Base-by-base conservation (phyloP, 352 stramenopile genomes). In the Phytophthora tentaculata region DNA sequence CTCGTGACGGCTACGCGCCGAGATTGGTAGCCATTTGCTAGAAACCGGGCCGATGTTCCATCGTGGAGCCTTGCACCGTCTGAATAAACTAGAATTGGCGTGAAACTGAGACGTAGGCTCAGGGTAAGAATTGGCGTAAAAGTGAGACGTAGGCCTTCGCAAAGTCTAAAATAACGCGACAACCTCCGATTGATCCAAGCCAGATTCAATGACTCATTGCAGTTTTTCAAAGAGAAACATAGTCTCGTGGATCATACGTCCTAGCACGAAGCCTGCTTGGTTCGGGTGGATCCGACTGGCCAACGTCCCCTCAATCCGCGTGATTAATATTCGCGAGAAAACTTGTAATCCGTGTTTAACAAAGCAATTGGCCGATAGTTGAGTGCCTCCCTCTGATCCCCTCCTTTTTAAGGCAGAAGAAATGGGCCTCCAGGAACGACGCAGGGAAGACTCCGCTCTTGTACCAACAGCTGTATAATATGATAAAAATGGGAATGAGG, bases 91-190 rank as follows among this genome's bases (percentile, higher is more conserved):
- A 1, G 54, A 24, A 17, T 41, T 51, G 3, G 47, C 57, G 7
- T 51, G n/a, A 5, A n/a, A n/a, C n/a, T n/a, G n/a, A 22, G 5
- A 5, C 12, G 13, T 3, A 66, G 24, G 7, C 20, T 17, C 9
- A 22, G 2, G 48, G 9, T 17, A 66, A 2, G 17, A 37, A 53
- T 0, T 41, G 1, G 2, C 39, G 22, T 14, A 44, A 24, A 0
- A 61, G 19, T 2, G 61, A 68, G 53, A 62, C 61, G 24, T 62
- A 61, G 2, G 44, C 61, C 6, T 68, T 61, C 3, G 16, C 6
- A 22, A 61, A 61, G 32, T 62, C 51, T 0, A 68, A 9, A 29
- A 39, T 14, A 39, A 14, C 5, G 13, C 32, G 2, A 39, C 32
- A 10, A 14, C 10, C 32, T 39, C 10, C 2, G 32, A 10, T 39